A percentile compares a stretch with the other conserved stretches of the same genome.
phyloP scores from a whole-genome alignment of 495 filamentous ascomycete species.

The Neurospora cerealis region DNA sequence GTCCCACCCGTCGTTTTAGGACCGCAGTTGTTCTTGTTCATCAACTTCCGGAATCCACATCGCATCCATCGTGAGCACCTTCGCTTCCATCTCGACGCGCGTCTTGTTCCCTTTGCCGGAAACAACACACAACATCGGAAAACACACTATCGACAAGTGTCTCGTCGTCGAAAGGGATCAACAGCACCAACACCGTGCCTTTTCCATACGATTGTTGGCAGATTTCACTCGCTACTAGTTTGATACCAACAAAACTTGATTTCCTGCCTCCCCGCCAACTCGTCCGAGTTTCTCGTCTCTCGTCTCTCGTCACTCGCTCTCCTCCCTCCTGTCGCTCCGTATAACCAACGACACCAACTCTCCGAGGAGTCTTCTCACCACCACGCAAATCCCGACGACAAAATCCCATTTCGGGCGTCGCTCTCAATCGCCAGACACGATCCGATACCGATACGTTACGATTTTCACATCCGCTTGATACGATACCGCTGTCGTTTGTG shows the following conservation, averaged over 20 bases:
- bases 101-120: neutral
- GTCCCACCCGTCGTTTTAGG: neutral
- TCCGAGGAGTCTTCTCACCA: neutral
- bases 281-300: neutral
- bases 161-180: neutral
- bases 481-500: neutral
- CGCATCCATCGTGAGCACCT: neutral
- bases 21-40: neutral
- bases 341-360: neutral
- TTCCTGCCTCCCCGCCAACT: neutral
- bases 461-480: neutral
- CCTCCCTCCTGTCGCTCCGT: neutral
- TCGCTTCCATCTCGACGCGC: neutral
- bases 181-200: neutral
- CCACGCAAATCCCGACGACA: neutral
- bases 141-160: neutral
- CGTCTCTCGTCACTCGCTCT: neutral
- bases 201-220: neutral
- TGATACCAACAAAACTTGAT: neutral
- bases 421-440: neutral
- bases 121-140: neutral
- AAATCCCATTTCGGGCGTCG: neutral
- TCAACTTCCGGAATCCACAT: neutral
- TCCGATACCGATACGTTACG: neutral
- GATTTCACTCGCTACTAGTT: neutral